Evolutionary conservation across 164 flowering plant species (phyloP), one percentile per base, ranked within the genome.

Genomic region (Aristolochia fimbriata): DNA sequence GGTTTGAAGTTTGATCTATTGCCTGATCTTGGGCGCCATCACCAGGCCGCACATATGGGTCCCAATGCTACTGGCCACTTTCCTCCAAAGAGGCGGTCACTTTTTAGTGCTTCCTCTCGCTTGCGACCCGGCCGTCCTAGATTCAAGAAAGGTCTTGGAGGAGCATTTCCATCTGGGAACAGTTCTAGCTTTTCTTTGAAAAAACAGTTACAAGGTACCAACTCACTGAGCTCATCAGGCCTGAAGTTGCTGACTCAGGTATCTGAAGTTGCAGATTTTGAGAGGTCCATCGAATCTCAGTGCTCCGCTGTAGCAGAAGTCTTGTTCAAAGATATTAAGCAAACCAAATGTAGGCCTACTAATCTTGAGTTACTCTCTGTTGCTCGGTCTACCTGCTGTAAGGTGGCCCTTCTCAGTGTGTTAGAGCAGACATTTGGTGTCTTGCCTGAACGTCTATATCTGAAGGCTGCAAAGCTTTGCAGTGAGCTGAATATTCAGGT

Each of bases 1-100:
- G 96, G 97, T 30, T 71, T 90, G 74, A 88, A 81, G 66, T 93
- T 93, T 80, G 89, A 91, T 75, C 80, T 91, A 68, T 79, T 94
- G 8, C 97, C 99, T 30, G 99, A 94, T 74, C 95, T 94, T 63
- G 99, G 97, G 16, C 93, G 97, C 57, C 99, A 91, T 70, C 97
- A 94, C 79, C 97, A 91, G 74, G 99, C 96, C 57, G 88, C 91
- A 63, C 99, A 94, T 72, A 94, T 91, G 96, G 81, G 72, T 33
- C 74, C 81, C 16, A 78, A 68, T 71, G 51, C 74, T 33, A 65
- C 59, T 1, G 70, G 73, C 47, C 66, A 80, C 58, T 75, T 74
- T 1, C 71, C 78, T 47, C 52, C 70, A 24, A 90, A 81, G 77
- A 87, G 64, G 58, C 83, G 83, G 24, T 54, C 77, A 50, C 78